phyloP scores from a whole-genome alignment of 495 filamentous ascomycete species.

The Thermothielavioides terrestris region DNA sequence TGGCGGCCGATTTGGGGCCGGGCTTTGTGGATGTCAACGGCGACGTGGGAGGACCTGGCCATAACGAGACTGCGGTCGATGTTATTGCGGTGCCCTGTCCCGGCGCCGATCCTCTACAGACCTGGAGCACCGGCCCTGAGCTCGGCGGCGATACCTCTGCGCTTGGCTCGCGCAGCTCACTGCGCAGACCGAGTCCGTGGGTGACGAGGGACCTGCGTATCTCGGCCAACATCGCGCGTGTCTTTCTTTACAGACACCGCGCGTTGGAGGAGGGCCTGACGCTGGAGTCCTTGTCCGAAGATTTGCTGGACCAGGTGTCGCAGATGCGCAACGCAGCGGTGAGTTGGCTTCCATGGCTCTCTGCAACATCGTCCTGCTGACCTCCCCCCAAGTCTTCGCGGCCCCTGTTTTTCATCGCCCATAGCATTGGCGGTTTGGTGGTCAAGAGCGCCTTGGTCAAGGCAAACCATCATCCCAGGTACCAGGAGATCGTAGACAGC shows the following conservation, averaged over 20 bases:
- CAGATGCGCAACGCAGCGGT: slow-evolving; percentile 29
- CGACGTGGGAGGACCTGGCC: slow-evolving; percentile 32
- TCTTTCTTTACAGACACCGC: slow-evolving; percentile 50
- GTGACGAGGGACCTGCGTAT: slow-evolving; percentile 33
- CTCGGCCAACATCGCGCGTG: slow-evolving; percentile 36
- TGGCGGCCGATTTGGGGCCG: slow-evolving; percentile 9
- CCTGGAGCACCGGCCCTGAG: slow-evolving; percentile 35
- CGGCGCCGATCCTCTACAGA: slow-evolving; percentile 36
- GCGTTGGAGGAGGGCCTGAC: slow-evolving; percentile 38
- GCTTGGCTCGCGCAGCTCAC: slow-evolving; percentile 9
- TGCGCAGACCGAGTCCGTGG: slow-evolving; percentile 26
- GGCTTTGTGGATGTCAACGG: slow-evolving; percentile 37
- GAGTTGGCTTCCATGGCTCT: slow-evolving; percentile 6
- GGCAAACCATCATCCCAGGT: slow-evolving; percentile 34
- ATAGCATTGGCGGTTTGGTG: slow-evolving; percentile 57
- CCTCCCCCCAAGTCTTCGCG: slow-evolving; percentile 21
- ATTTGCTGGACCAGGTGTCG: slow-evolving; percentile 40
- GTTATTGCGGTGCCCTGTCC: slow-evolving; percentile 40
- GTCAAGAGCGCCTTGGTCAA: slow-evolving; percentile 48
- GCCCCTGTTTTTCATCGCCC: slow-evolving; percentile 56
- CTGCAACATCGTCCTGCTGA: neutral
- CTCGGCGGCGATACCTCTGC: slow-evolving; percentile 25
- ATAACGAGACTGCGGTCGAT: slow-evolving; percentile 41
- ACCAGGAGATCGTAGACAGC: slow-evolving; percentile 39
- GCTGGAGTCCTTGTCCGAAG: slow-evolving; percentile 41